Evolutionary conservation across 2,329 filamentous ascomycete genomes (phyloP).

Genomic region (Hymenoscyphus infarciens): DNA sequence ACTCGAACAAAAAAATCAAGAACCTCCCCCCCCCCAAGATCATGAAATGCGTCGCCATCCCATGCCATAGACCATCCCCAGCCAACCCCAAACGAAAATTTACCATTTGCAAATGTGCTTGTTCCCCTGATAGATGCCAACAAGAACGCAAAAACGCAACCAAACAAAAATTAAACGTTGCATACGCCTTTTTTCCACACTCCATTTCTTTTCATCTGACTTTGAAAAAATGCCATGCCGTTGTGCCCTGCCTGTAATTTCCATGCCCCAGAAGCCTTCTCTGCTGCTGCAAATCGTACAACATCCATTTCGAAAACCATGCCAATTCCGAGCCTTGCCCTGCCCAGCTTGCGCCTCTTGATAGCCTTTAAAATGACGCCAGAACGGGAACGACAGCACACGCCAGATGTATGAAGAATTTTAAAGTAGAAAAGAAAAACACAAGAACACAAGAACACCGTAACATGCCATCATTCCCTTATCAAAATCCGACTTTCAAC

Average conservation of each 20-base stretch:
- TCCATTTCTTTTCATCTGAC: slow-evolving; percentile 24
- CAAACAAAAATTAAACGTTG: slow-evolving; percentile 10
- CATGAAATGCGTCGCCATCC: slow-evolving; percentile 23
- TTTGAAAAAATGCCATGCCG: slow-evolving; percentile 14
- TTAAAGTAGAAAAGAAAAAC: slow-evolving; percentile 15
- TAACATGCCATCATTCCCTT: slow-evolving; percentile 30
- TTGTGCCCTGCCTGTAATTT: slow-evolving; percentile 23
- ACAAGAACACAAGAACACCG: slow-evolving; percentile 26
- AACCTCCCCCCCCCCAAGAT: slow-evolving; percentile 6
- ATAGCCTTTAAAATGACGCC: slow-evolving; percentile 28
- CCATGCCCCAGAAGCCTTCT: slow-evolving; percentile 22
- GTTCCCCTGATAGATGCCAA: slow-evolving; percentile 22
- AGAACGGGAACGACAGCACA: slow-evolving; percentile 29
- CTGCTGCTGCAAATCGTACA: slow-evolving; percentile 27
- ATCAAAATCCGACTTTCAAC: slow-evolving; percentile 30
- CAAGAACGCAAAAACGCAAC: too few relatives aligned
- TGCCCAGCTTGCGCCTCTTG: slow-evolving; percentile 32
- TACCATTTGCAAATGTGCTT: slow-evolving; percentile 8
- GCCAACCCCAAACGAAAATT: too few relatives aligned
- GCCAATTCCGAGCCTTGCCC: slow-evolving; percentile 20
- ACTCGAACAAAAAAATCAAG: slow-evolving; percentile 9
- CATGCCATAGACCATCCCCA: neutral
- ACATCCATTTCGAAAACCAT: slow-evolving; percentile 11
- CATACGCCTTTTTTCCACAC: slow-evolving; percentile 29
- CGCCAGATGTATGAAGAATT: slow-evolving; percentile 18